Percentiles rank a stretch among this genome's conserved stretches.
Evolutionary conservation across 495 filamentous ascomycete species (phyloP).

Genomic region (Penicillium samsonianum): DNA sequence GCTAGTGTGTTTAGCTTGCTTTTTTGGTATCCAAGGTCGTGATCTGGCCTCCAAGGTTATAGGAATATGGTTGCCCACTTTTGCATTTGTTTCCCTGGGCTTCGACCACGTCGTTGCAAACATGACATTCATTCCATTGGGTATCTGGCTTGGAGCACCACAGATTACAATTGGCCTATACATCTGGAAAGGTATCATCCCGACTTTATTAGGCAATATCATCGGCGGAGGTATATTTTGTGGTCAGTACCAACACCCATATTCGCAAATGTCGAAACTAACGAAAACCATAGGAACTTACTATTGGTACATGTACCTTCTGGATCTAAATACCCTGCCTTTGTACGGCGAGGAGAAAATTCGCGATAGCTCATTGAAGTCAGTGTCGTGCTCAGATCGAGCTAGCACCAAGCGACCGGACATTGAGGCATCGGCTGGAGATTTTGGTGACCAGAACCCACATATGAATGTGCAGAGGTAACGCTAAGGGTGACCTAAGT

Average conservation of each 20-base stretch:
- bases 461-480: background rate
- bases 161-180: conserved; percentile 54
- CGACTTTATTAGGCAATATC: conserved; percentile 58
- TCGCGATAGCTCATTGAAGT: conserved; percentile 3
- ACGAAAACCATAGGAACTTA: conserved; percentile 31
- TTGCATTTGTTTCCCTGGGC: conserved; percentile 59
- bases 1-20: conserved; percentile 63
- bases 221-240: conserved; percentile 56
- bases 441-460: background rate
- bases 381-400: conserved; percentile 2
- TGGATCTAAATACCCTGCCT: conserved; percentile 26
- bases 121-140: conserved; percentile 64
- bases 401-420: conserved; percentile 22
- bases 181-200: conserved; percentile 67
- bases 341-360: conserved; percentile 22
- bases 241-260: conserved; percentile 29
- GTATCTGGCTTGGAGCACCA: conserved; percentile 54
- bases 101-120: conserved; percentile 66
- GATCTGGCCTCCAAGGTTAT: conserved; percentile 58
- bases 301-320: conserved; percentile 56
- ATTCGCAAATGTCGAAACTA: background rate
- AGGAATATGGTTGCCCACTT: conserved; percentile 66
- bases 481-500: no score
- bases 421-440: conserved; percentile 29
- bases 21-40: conserved; percentile 56